Evolutionary conservation across 1,139 yeast species (phyloP), one percentile per base, ranked within the genome.

Genomic region (Spathaspora sp.): DNA sequence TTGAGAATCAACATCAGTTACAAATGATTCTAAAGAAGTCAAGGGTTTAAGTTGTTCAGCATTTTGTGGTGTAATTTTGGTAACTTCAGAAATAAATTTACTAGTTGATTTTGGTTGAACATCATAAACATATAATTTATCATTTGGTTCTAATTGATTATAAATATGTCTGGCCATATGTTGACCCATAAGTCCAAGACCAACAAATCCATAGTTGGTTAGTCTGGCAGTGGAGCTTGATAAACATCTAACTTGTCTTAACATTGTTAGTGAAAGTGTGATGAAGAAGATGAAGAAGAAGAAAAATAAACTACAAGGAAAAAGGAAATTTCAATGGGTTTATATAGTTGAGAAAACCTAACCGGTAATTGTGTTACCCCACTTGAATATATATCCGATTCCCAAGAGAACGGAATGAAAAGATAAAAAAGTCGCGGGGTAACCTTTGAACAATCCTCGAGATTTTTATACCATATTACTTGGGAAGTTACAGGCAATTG

Each of bases 141-240:
- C 82, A 13, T 55, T 47, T 1, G 72, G 63, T 31, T 65, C 66
- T 49, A 76, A 63, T 49, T 76, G 67, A 44, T 68, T 62, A 52
- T 75, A 72, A 33, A 80, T 67, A 53, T 80, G 82, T 51, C 74
- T 65, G 17, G 84, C 84, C 85, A 80, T 80, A 52, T 78, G 78
- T 49, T 75, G 76, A 47, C 85, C 82, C 85, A 80, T 80, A 49
- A 78, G 78, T 17, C 85, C 85, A 24, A 80, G 68, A 11, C 85
- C 85, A 40, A 80, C 72, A 60, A 80, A 80, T 17, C 84, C 85
- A 54, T 71, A 74, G 48, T 61, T 68, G 50, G 68, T 60, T 29
- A 51, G 53, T 15, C 24, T 17, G 4, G 7, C 2, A 5, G 38
- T 18, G 11, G 38, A 17, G 38, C 17, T 34, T 34, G 38, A 34